Evolutionary conservation across 768 basidiomycete species (phyloP).

Genomic region (Boletus rufocinnamomeus): DNA sequence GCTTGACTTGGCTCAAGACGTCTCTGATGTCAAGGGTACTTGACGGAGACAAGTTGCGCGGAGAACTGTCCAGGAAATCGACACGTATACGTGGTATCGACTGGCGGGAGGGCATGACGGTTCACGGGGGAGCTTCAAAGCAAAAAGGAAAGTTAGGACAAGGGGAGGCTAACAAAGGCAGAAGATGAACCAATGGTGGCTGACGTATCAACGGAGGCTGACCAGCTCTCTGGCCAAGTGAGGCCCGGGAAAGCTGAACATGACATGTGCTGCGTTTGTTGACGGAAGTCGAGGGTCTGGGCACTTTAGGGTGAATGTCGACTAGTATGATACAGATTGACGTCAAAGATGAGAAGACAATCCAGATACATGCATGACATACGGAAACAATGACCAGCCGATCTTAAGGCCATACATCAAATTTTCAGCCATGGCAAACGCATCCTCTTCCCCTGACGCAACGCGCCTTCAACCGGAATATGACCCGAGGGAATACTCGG

Average conservation of each 20-base stretch:
- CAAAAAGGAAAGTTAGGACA: slow-evolving; percentile 8
- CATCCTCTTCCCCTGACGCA: slow-evolving; percentile 32
- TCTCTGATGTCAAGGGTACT: slow-evolving; percentile 32
- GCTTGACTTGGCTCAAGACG: slow-evolving; percentile 15
- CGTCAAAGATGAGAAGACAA: slow-evolving; percentile 12
- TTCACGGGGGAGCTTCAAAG: slow-evolving; percentile 7
- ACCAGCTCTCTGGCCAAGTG: slow-evolving; percentile 4
- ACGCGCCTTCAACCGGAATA: slow-evolving; percentile 22
- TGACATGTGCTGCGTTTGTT: neutral
- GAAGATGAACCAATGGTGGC: slow-evolving; percentile 15
- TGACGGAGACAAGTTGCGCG: slow-evolving; percentile 20
- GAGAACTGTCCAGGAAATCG: slow-evolving; percentile 16
- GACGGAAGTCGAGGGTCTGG: neutral
- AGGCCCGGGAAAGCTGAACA: neutral
- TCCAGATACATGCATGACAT: slow-evolving; percentile 26
- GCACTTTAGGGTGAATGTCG: neutral
- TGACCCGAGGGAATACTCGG: slow-evolving; percentile 20
- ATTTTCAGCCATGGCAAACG: slow-evolving; percentile 35
- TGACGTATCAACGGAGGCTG: slow-evolving; percentile 29
- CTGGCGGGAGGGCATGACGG: slow-evolving; percentile 21
- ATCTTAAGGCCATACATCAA: slow-evolving; percentile 21
- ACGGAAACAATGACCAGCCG: slow-evolving; percentile 17
- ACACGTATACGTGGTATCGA: slow-evolving; percentile 28
- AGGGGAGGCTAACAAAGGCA: slow-evolving; percentile 8
- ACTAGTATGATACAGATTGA: slow-evolving; percentile 13